phyloP scores from a whole-genome alignment of 805 yeast species.

The Brettanomyces sp. region DNA sequence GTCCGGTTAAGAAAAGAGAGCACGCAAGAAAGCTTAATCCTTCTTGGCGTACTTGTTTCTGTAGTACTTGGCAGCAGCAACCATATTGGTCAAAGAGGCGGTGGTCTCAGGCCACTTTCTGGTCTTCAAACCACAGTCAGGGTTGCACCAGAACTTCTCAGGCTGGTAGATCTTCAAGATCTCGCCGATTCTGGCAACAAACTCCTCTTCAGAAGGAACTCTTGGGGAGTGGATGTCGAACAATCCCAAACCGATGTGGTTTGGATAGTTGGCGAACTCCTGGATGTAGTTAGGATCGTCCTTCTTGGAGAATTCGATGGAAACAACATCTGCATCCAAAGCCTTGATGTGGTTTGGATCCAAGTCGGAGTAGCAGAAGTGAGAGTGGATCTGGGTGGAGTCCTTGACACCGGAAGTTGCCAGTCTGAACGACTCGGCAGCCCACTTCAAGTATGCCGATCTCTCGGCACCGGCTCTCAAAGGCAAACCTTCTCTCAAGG shows the following conservation, averaged over 20 bases:
- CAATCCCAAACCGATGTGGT: slow-evolving; percentile 98
- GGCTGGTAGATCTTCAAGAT: slow-evolving; percentile 96
- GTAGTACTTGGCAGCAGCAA: slow-evolving; percentile 96
- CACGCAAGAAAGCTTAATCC: neutral
- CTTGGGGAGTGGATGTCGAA: slow-evolving; percentile 99
- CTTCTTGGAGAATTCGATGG: slow-evolving; percentile 99
- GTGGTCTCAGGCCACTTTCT: slow-evolving; percentile 99
- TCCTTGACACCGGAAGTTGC: slow-evolving; percentile 97
- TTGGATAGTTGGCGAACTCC: slow-evolving; percentile 97
- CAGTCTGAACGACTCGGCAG: slow-evolving; percentile 98
- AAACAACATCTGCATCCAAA: slow-evolving; percentile 98
- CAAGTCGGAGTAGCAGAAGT: slow-evolving; percentile 99
- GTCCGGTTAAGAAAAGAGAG: slow-evolving; percentile 2
- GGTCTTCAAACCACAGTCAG: slow-evolving; percentile 99
- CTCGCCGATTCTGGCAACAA: slow-evolving; percentile 85
- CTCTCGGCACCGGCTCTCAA: slow-evolving; percentile 97
- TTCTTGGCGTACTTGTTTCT: slow-evolving; percentile 36
- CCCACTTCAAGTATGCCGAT: slow-evolving; percentile 94
- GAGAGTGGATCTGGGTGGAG: slow-evolving; percentile 97
- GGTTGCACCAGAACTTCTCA: slow-evolving; percentile 99
- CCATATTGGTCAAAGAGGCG: slow-evolving; percentile 96
- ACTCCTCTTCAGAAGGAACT: slow-evolving; percentile 96
- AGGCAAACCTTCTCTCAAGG: slow-evolving; percentile 99
- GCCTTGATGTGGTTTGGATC: slow-evolving; percentile 99
- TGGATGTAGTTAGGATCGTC: slow-evolving; percentile 97